Evolutionary conservation across 257 asterid genomes (phyloP), one percentile per base, ranked within the genome.

Genomic region (Nicotiana undulata): DNA sequence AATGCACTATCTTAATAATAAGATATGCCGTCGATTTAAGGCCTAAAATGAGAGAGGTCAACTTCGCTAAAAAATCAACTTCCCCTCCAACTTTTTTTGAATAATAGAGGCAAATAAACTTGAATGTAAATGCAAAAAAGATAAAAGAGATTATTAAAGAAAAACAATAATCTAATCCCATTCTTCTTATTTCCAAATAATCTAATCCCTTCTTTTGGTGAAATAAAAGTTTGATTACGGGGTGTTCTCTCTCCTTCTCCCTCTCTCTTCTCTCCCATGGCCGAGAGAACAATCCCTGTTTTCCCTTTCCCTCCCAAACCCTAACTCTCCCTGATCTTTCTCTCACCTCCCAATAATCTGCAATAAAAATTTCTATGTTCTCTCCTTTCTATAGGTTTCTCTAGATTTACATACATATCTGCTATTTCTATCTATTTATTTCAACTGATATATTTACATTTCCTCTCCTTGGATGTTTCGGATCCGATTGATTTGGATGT

Each of bases 261-360:
- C 46, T 6, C 44, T 40, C 46, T 40, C 46, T 83, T 83, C 84
- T 85, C 85, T 82, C 85, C 91, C 86, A 85, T 85, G 88, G 82
- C 76, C 46, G 65, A 70, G 80, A 79, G 75, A 83, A 83, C 67
- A 58, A 70, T 37, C 72, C 37, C 1, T 74, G 15, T 15, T 76
- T 68, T 68, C 64, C 16, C 83, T n/a, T 66, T 56, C 6, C 22
- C 18, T 76, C 76, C 78, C 82, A 51, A 76, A 22, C 85, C 82
- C 80, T 81, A 81, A 81, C 7, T 29, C 49, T 12, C 77, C 55
- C 5, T 20, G 10, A 40, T 40, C 12, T 40, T 40, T 40, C 49
- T 52, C 26, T 31, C 34, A 22, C 59, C 24, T 3, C 9, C 22
- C 49, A 3, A 11, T 31, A 37, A 67, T 82, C 61, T 22, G 20